These are phyloP conservation scores for Moniliella sp. DNA, from an alignment of 1,284 basidiomycete species.

Conservation along the genomic window DNA sequence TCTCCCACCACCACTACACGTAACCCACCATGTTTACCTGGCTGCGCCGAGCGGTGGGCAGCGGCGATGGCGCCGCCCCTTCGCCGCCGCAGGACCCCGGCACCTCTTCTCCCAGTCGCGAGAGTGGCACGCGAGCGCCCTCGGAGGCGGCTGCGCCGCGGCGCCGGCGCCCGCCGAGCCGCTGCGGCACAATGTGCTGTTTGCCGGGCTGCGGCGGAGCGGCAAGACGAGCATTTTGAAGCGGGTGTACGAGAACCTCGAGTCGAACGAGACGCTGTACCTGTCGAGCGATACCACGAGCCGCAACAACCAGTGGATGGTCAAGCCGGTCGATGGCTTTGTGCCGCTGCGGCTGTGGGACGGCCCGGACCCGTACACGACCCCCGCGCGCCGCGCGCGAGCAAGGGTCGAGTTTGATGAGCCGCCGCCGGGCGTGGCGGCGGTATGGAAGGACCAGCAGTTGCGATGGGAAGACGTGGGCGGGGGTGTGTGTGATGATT, in stretches of 20 bases:
- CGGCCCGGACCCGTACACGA: slow-evolving; percentile 45
- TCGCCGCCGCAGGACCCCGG: too few relatives aligned
- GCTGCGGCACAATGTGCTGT: background rate
- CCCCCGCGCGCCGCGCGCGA: background rate
- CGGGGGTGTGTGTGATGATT: slow-evolving; percentile 78
- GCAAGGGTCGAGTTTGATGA: background rate
- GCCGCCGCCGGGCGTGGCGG: background rate
- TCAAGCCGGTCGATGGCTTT: slow-evolving; percentile 46
- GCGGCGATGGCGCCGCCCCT: too few relatives aligned
- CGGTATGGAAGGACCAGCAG: slow-evolving; percentile 2
- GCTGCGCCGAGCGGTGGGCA: too few relatives aligned
- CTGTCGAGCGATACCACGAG: slow-evolving; percentile 42
- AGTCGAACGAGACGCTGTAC: slow-evolving; percentile 70
- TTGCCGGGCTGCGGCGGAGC: slow-evolving; percentile 38
- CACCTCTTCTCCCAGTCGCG: too few relatives aligned
- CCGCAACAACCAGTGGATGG: slow-evolving; percentile 18
- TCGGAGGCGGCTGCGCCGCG: background rate
- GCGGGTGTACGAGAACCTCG: slow-evolving; percentile 65
- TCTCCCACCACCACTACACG: too few relatives aligned
- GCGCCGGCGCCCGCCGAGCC: background rate
- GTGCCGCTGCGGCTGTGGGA: slow-evolving; percentile 88
- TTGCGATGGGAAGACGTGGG: slow-evolving; percentile 20
- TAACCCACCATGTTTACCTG: too few relatives aligned
- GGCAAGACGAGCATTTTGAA: slow-evolving; percentile 82
- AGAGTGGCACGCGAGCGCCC: too few relatives aligned